Evolutionary conservation across 2,329 filamentous ascomycete species (phyloP), one percentile per base, ranked within the genome.

Genomic region (Trichoderma atrobrunneum): DNA sequence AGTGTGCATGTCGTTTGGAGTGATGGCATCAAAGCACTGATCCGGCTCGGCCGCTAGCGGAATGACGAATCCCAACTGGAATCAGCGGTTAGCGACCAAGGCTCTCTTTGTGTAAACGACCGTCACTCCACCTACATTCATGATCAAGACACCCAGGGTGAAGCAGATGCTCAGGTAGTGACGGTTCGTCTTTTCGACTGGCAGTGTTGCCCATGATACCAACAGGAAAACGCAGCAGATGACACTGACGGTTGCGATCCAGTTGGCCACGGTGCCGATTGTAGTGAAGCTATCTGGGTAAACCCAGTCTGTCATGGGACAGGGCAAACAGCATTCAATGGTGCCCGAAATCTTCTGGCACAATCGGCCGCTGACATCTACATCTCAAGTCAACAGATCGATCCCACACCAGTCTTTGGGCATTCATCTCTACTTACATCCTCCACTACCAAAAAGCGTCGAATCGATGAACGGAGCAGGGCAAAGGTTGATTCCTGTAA

Each of bases 131-230:
- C 92, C 85, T 83, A 94, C 93, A 80, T 92, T 92, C 87, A 98
- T 93, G 72, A 95, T 85, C 56, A 92, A 84, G 54, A 95, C 89
- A 5, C 89, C 93, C 59, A 93, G 81, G 6, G 93, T 92, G 66
- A 98, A 85, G 80, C 94, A 96, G 75, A 98, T 92, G 79, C 93
- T 98, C 48, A 99, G 85, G 78, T 98, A 98, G 81, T 99, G 96
- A 68, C 95, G 90, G 78, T 94, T 90, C 7, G 96, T 98, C 84
- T 93, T 95, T 77, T 97, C 94, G 28, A 93, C 89, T 0, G 96
- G 95, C 26, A 99, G 85, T 16, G 92, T 86, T 4, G 89, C 84
- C 86, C 94, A 98, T 7, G 94, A 97, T 7, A 93, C 66, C 18
- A 98, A 84, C 71, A 98, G 85, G 78, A 96, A 95, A 18, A 90